Conservation (phyloP, 345 rosid genomes). For the Combretum micranthum region DNA sequence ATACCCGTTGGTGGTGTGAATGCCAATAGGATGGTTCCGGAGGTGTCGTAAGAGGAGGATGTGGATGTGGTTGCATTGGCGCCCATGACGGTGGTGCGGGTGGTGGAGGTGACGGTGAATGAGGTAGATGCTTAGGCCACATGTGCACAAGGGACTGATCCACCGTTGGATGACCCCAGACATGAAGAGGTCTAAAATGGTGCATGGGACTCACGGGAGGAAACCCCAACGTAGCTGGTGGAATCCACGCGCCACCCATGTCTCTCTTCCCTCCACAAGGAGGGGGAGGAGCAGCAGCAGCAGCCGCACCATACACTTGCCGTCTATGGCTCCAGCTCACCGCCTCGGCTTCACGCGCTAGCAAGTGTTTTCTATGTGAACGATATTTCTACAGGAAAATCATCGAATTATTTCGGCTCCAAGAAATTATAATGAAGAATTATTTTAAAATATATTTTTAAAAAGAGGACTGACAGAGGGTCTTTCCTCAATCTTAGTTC, state of each 20-base stretch:
- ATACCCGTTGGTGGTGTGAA: slow-evolving; percentile 35
- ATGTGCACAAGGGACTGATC: slow-evolving; percentile 40
- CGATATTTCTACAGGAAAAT: slow-evolving; percentile 61
- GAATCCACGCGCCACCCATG: slow-evolving; percentile 10
- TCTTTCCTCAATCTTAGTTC: too few species aligned
- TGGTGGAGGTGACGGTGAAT: slow-evolving; percentile 26
- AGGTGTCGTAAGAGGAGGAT: slow-evolving; percentile 3
- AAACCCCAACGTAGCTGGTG: slow-evolving; percentile 52
- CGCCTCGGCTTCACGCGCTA: slow-evolving; percentile 86
- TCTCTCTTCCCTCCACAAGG: slow-evolving; percentile 4
- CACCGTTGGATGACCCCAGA: slow-evolving; percentile 88
- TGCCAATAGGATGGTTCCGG: slow-evolving; percentile 54
- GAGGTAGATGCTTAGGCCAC: slow-evolving; percentile 68
- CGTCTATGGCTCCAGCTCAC: slow-evolving; percentile 77
- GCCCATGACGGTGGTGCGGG: slow-evolving; percentile 35
- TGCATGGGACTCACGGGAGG: slow-evolving; percentile 48
- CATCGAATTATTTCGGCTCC: too few species aligned
- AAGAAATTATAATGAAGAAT: background rate
- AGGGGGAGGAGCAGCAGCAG: slow-evolving; percentile 22
- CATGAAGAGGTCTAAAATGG: slow-evolving; percentile 76
- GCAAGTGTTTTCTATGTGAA: slow-evolving; percentile 80
- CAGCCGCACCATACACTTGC: slow-evolving; percentile 42
- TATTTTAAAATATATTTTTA: background rate
- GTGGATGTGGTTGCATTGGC: slow-evolving; percentile 22
- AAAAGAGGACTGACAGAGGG: too few species aligned